phyloP scores from a whole-genome alignment of 192 early-diverging fungal species.

The Obelidium mucronatum region DNA sequence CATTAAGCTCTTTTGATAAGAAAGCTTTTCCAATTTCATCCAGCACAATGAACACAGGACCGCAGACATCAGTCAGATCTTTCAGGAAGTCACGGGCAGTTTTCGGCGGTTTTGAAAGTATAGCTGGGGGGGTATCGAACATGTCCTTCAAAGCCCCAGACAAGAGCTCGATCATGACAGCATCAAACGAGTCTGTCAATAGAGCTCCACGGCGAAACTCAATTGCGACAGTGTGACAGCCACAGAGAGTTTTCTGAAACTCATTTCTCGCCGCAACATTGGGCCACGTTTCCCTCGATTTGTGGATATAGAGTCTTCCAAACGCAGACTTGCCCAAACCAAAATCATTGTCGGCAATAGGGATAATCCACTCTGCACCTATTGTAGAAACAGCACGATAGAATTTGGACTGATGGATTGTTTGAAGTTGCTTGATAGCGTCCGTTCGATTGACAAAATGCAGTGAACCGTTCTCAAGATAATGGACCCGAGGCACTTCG shows the following conservation, averaged over 20 bases:
- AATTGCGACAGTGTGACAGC: slow-evolving; percentile 23
- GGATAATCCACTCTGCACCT: no score
- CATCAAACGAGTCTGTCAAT: background rate
- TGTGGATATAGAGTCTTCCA: no score
- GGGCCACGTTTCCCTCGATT: no score
- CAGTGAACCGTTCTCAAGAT: no score
- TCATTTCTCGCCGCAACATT: no score
- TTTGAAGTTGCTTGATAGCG: no score
- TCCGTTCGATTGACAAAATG: no score
- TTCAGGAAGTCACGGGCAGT: slow-evolving; percentile 6
- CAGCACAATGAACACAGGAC: slow-evolving; percentile 36
- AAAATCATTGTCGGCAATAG: no score
- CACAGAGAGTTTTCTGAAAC: slow-evolving; percentile 8
- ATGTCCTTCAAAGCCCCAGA: background rate
- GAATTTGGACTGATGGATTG: no score
- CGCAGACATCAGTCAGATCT: slow-evolving; percentile 12
- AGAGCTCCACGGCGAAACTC: slow-evolving; percentile 7
- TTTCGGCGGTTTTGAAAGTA: slow-evolving; percentile 12
- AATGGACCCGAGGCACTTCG: no score
- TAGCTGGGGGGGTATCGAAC: slow-evolving; percentile 7
- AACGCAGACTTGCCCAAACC: no score
- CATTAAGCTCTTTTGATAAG: background rate
- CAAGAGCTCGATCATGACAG: slow-evolving; percentile 17
- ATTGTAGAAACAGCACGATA: no score
- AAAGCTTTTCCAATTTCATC: slow-evolving; percentile 35